phyloP scores from a whole-genome alignment of 2,329 filamentous ascomycete species.

The Hysterium pulicare region DNA sequence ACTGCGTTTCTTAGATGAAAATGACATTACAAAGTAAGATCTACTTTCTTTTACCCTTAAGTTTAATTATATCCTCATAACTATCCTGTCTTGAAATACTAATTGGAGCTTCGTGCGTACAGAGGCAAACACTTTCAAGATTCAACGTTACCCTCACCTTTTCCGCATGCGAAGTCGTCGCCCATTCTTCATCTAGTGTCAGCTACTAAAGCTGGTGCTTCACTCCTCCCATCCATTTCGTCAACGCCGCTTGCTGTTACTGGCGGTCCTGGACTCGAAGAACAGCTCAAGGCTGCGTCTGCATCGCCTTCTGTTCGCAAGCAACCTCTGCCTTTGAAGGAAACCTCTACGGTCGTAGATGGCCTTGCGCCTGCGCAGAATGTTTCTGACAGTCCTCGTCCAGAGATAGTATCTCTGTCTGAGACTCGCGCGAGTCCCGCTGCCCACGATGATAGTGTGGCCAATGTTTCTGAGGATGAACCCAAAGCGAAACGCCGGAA shows the following conservation, averaged over 20 bases:
- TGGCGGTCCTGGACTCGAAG: constrained; percentile 21
- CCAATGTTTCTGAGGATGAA: constrained; percentile 9
- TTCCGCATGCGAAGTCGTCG: constrained; percentile 22
- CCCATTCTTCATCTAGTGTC: constrained; percentile 23
- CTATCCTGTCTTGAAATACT: constrained; percentile 19
- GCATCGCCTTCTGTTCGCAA: constrained; percentile 29
- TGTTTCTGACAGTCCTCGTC: constrained; percentile 9
- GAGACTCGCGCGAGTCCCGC: constrained; percentile 7
- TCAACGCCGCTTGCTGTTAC: constrained; percentile 20
- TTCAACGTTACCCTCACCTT: constrained; percentile 47
- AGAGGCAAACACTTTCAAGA: constrained; percentile 59
- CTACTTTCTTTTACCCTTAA: constrained; percentile 4
- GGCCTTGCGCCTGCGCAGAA: constrained; percentile 8
- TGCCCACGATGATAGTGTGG: constrained; percentile 15
- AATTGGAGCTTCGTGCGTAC: constrained; percentile 16
- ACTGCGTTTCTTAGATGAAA: constrained; percentile 54
- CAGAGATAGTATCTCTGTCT: constrained; percentile 8
- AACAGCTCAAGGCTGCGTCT: constrained; percentile 33
- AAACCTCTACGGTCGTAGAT: constrained; percentile 15
- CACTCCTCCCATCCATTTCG: constrained; percentile 11
- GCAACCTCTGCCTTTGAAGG: constrained; percentile 20
- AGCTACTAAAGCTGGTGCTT: constrained; percentile 1
- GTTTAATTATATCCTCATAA: constrained; percentile 2
- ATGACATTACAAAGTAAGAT: constrained; percentile 57
- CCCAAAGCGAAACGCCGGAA: constrained; percentile 4